Conservation (phyloP, 2,329 filamentous ascomycete genomes). For the Exserohilum rostratum region DNA sequence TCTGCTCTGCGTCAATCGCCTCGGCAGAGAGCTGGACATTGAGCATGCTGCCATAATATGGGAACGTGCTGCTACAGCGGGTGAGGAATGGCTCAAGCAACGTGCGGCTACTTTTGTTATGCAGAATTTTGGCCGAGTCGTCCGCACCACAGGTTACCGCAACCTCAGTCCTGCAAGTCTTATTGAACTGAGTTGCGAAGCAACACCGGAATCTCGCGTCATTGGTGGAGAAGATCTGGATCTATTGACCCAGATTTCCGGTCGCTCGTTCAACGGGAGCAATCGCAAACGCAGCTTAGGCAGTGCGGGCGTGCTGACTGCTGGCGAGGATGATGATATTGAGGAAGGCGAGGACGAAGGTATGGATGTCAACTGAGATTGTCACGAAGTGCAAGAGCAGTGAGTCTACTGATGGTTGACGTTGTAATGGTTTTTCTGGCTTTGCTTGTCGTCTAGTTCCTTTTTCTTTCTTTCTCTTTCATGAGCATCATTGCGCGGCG, state of each 20-base stretch:
- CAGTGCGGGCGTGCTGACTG: slow-evolving; percentile 45
- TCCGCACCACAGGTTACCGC: slow-evolving; percentile 86
- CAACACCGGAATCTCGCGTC: slow-evolving; percentile 90
- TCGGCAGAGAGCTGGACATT: slow-evolving; percentile 89
- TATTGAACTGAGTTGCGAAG: slow-evolving; percentile 90
- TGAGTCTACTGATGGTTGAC: neutral
- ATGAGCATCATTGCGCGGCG: slow-evolving; percentile 27
- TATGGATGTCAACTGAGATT: slow-evolving; percentile 48
- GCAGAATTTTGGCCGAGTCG: slow-evolving; percentile 92
- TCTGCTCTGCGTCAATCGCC: slow-evolving; percentile 85
- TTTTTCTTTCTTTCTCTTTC: neutral
- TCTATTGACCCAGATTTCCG: slow-evolving; percentile 59
- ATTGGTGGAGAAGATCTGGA: slow-evolving; percentile 85
- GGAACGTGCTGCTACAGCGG: slow-evolving; percentile 88
- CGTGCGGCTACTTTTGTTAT: slow-evolving; percentile 88
- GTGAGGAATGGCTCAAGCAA: slow-evolving; percentile 91
- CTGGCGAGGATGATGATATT: slow-evolving; percentile 51
- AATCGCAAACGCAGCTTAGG: slow-evolving; percentile 53
- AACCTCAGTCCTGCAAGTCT: slow-evolving; percentile 78
- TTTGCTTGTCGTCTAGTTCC: neutral
- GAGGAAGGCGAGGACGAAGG: slow-evolving; percentile 52
- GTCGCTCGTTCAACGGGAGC: slow-evolving; percentile 43
- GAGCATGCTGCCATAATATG: slow-evolving; percentile 95
- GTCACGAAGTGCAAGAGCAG: neutral
- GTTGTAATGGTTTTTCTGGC: neutral